Percentiles rank a stretch among this genome's conserved stretches.
Evolutionary conservation across 2,329 filamentous ascomycete species (phyloP).

Genomic region (Xylariaceae sp.): DNA sequence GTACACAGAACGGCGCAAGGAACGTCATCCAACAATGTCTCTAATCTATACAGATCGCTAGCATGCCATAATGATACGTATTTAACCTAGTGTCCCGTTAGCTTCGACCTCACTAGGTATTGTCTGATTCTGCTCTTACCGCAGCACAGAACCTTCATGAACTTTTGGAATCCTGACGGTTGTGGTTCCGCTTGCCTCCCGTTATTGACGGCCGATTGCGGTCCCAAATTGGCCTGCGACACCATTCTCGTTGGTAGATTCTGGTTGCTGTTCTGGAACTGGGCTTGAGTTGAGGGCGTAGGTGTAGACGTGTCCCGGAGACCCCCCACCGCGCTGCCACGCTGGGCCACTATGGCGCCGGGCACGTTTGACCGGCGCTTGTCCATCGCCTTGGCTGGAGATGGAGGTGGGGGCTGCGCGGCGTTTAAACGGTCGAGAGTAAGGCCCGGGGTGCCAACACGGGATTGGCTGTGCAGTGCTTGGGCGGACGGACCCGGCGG

Average conservation of each 20-base stretch:
- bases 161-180: conserved; percentile 83
- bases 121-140: conserved; percentile 54
- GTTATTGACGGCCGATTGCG: conserved; percentile 57
- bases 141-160: conserved; percentile 92
- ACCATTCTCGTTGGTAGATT: conserved; percentile 73
- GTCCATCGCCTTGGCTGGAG: conserved; percentile 79
- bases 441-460: conserved; percentile 69
- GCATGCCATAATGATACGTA: conserved; percentile 26
- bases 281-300: conserved; percentile 88
- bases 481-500: conserved; percentile 81
- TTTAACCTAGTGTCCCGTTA: conserved; percentile 30
- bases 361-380: conserved; percentile 80
- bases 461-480: conserved; percentile 77
- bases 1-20: conserved; percentile 29
- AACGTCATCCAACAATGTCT: conserved; percentile 33
- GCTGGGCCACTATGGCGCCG: conserved; percentile 73
- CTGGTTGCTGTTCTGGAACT: conserved; percentile 94
- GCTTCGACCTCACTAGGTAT: not conserved
- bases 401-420: conserved; percentile 86
- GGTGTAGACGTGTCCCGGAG: conserved; percentile 79
- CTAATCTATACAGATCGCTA: conserved; percentile 38
- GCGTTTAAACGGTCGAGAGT: conserved; percentile 91
- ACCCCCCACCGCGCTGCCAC: conserved; percentile 74
- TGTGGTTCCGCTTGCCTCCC: conserved; percentile 68
- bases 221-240: conserved; percentile 61